A percentile compares a stretch with the other conserved stretches of the same genome.
Conservation (phyloP, 768 basidiomycete genomes). For the Albatrellus ellisii region DNA sequence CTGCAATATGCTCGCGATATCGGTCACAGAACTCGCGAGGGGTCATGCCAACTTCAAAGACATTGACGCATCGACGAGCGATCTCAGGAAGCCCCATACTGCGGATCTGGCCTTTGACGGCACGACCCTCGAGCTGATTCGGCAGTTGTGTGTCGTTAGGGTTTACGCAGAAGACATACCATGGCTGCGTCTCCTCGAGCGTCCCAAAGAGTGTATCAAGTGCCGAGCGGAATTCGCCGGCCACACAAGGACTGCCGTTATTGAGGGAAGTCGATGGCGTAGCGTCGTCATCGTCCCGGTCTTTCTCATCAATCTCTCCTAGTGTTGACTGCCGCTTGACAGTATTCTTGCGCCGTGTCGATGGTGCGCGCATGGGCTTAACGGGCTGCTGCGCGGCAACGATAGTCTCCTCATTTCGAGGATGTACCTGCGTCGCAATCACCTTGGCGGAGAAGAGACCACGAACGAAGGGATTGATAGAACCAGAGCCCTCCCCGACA, state of each 20-base stretch:
- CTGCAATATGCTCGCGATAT: constrained; percentile 56
- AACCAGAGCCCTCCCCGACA: constrained; percentile 58
- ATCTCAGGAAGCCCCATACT: constrained; percentile 72
- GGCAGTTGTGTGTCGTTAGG: constrained; percentile 94
- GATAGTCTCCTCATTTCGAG: constrained; percentile 88
- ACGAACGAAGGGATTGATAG: constrained; percentile 84
- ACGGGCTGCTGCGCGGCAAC: constrained; percentile 89
- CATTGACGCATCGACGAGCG: constrained; percentile 45
- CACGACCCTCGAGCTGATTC: constrained; percentile 85
- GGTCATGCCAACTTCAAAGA: constrained; percentile 79
- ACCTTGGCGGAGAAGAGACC: constrained; percentile 80
- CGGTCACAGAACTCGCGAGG: constrained; percentile 77
- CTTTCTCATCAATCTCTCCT: constrained; percentile 33
- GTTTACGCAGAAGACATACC: constrained; percentile 88
- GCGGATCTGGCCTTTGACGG: constrained; percentile 85
- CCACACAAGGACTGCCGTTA: constrained; percentile 49
- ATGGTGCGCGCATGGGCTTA: constrained; percentile 90
- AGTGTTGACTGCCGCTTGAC: constrained; percentile 48
- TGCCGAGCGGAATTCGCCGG: constrained; percentile 80
- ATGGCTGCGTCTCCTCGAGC: constrained; percentile 77
- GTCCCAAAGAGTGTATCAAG: constrained; percentile 81
- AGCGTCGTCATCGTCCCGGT: constrained; percentile 28
- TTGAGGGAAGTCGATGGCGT: constrained; percentile 20
- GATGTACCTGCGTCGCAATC: constrained; percentile 87
- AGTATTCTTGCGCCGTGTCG: constrained; percentile 70